phyloP scores from a whole-genome alignment of 148 eudicot species.

The Bassia scoparia region DNA sequence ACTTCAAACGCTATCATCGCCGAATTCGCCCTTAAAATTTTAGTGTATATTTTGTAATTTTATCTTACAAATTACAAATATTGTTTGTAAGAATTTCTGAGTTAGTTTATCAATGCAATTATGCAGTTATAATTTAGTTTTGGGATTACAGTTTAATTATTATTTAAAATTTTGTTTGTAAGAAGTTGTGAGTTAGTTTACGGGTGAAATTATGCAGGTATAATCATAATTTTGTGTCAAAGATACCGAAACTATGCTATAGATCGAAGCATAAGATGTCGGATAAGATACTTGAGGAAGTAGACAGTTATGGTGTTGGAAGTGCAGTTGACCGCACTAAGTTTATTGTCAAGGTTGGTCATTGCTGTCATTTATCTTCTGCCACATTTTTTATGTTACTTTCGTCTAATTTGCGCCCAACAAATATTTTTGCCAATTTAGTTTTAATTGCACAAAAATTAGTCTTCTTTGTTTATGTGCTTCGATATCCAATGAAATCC shows the following conservation, averaged over 20 bases:
- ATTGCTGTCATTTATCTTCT: neutral
- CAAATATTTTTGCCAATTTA: too few species aligned
- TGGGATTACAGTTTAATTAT: too few species aligned
- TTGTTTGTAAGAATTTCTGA: too few species aligned
- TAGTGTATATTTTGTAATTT: too few species aligned
- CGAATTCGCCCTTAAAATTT: too few species aligned
- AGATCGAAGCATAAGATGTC: conserved; percentile 68
- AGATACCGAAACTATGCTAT: conserved; percentile 46
- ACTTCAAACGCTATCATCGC: too few species aligned
- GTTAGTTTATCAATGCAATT: neutral
- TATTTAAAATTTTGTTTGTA: neutral
- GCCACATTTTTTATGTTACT: neutral
- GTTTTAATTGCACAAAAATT: too few species aligned
- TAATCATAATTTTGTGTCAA: conserved; percentile 38
- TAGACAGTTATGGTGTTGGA: conserved; percentile 40
- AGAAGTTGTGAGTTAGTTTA: neutral
- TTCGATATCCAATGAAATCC: too few species aligned
- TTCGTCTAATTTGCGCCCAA: too few species aligned
- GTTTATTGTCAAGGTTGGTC: conserved; percentile 44
- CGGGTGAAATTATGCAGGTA: conserved; percentile 42
- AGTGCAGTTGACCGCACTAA: conserved; percentile 36
- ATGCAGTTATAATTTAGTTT: conserved; percentile 55
- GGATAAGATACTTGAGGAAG: conserved; percentile 48
- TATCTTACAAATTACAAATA: too few species aligned
- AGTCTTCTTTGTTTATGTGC: too few species aligned